phyloP scores from a whole-genome alignment of 371 early-diverging fungal species.

The Syncephalis plumigaleata region DNA sequence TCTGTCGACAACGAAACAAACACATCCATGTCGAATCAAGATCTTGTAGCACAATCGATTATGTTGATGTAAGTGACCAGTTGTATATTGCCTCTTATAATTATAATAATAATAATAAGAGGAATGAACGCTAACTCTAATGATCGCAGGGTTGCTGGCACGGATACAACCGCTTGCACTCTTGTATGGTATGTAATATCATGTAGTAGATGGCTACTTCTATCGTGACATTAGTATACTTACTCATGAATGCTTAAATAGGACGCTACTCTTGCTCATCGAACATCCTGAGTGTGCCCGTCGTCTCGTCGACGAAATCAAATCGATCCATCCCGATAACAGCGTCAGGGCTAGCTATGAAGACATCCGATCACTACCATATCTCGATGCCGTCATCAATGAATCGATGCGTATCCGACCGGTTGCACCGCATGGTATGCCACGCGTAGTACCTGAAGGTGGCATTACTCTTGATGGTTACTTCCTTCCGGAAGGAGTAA shows the following conservation, averaged over 20 bases:
- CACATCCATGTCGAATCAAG: neutral
- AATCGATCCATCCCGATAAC: neutral
- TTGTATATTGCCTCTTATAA: neutral
- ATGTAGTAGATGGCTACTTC: too few relatives aligned
- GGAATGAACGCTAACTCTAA: neutral
- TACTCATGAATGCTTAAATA: neutral
- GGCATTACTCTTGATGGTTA: conserved; percentile 11
- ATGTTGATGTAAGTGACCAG: neutral
- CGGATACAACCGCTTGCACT: neutral
- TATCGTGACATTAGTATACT: too few relatives aligned
- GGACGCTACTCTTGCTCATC: neutral
- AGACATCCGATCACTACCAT: conserved; percentile 6
- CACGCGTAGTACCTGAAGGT: conserved; percentile 9
- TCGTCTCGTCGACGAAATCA: neutral
- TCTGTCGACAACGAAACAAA: neutral
- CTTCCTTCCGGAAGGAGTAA: conserved; percentile 4
- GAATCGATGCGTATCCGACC: conserved; percentile 18
- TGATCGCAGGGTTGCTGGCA: neutral
- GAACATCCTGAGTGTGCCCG: neutral
- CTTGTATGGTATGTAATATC: neutral
- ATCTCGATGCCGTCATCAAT: conserved; percentile 16
- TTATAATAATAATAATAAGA: too few relatives aligned
- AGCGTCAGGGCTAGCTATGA: neutral
- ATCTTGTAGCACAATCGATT: neutral
- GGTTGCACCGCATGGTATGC: conserved; percentile 8